phyloP scores from a whole-genome alignment of 2,329 filamentous ascomycete species.

The Fusarium lyarnte region DNA sequence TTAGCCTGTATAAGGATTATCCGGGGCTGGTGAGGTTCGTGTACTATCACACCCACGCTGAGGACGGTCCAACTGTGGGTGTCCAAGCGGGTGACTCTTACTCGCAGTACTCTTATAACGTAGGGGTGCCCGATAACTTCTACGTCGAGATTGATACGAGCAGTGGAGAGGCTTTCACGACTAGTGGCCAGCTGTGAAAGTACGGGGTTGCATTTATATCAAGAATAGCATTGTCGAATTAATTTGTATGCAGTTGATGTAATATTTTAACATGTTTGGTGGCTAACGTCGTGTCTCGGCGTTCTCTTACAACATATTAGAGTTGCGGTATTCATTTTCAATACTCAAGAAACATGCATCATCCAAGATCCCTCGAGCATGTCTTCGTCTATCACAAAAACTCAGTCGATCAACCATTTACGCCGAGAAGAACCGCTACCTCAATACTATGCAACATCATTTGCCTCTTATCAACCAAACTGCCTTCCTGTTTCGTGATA shows the following conservation, averaged over 20 bases:
- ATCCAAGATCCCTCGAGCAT: not conserved
- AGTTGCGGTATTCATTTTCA: not conserved
- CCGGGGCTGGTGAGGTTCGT: not conserved
- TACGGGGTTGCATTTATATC: accelerated
- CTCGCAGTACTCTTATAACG: not conserved
- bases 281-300: no score
- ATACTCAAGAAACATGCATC: not conserved
- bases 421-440: not conserved
- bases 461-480: accelerated
- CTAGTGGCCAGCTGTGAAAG: not conserved
- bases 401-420: no score
- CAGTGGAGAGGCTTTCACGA: not conserved
- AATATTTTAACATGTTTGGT: no score
- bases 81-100: not conserved
- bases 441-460: no score
- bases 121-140: accelerated
- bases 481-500: not conserved
- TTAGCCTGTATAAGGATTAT: not conserved
- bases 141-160: not conserved
- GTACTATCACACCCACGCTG: not conserved
- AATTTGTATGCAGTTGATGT: no score
- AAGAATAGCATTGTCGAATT: not conserved
- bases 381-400: not conserved
- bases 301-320: not conserved
- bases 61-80: not conserved